Base-by-base conservation (phyloP, 805 yeast genomes). In the Gaillardinia entomophila region DNA sequence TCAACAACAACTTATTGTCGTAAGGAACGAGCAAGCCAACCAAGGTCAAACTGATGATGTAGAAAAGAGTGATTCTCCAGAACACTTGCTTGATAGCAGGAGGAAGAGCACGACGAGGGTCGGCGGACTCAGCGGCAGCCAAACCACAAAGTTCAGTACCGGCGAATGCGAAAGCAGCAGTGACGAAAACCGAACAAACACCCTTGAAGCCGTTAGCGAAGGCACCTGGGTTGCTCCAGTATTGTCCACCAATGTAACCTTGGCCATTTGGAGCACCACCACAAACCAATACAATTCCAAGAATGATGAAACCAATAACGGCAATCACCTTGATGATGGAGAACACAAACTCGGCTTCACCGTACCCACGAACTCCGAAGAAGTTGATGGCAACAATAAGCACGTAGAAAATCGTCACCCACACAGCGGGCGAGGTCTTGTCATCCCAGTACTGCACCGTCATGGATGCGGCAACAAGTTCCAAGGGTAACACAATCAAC, bases 1-100 rank as follows among this genome's bases (percentile, higher is more conserved):
- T 25, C 8, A 14, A 7, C 27, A 13, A 25, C 6, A 6, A 6
- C 11, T 25, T 34, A 2, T 27, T 37, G 33, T 43, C 64, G 51
- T 68, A 81, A 12, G 90, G 89, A n/a, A 85, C 90, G 36, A 85
- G 64, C 45, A 82, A 75, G 27, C 88, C 82, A 24, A 66, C 58
- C 35, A 66, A 45, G 67, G 73, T 43, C 71, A 65, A 35, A 60
- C 77, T 51, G 60, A 71, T 40, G 53, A 85, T 66, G 61, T 85
- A 85, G 52, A 84, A 83, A 43, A 82, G 55, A 12, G 79, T 61
- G 36, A 84, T 79, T 60, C 92, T 71, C 89, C 90, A 83, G 60
- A 85, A 82, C 3, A 82, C 86, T 60, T 84, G 89, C 57, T 82
- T 83, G 37, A 81, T 75, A 27, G 90, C 89, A 31, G 71, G 68